Evolutionary conservation across 495 filamentous ascomycete genomes (phyloP), one percentile per base, ranked within the genome.

Genomic region (Hypoxylon subgilvum): DNA sequence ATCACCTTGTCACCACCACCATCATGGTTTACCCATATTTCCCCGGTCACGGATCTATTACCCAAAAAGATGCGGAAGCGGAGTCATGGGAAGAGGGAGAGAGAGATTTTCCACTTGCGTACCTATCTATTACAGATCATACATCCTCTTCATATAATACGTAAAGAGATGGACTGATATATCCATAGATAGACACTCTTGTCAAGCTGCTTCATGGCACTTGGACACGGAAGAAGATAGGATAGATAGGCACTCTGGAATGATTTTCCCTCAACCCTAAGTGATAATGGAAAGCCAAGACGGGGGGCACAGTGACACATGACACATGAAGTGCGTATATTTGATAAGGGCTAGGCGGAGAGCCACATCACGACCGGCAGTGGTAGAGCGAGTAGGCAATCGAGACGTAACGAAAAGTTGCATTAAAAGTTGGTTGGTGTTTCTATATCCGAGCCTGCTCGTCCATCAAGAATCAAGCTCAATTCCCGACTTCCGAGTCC

Each of bases 61-160:
- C 53, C 60, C 53, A 27, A 57, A 63, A 21, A 19, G 49, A 57
- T 35, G 13, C 53, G 60, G 60, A 63, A 58, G 53, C 49, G 48
- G 53, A 48, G 48, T 28, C 41, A 9, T 34, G 21, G 40, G 35
- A 41, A n/a, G 21, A 30, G 23, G 10, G 38, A 22, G 53, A 51
- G 42, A 17, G 7, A 18, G 12, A 39, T 40, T 36, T 57, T 41
- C 21, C 16, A 18, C 59, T 17, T 48, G 51, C 45, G 38, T 55
- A 61, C 46, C n/a, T n/a, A n/a, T 16, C 9, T 44, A 10, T 38
- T 38, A 4, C 13, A 8, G 13, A 30, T 5, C 27, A 5, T 30
- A 10, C 27, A 30, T 30, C 31, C 4, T 12, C 6, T 13, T 6
- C 31, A 48, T 22, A 50, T 50, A 13, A 51, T 9, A 42, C 9